These are phyloP conservation scores for Globisporangium splendens DNA, from an alignment of 352 stramenopile genomes.

Conservation along the genomic window DNA sequence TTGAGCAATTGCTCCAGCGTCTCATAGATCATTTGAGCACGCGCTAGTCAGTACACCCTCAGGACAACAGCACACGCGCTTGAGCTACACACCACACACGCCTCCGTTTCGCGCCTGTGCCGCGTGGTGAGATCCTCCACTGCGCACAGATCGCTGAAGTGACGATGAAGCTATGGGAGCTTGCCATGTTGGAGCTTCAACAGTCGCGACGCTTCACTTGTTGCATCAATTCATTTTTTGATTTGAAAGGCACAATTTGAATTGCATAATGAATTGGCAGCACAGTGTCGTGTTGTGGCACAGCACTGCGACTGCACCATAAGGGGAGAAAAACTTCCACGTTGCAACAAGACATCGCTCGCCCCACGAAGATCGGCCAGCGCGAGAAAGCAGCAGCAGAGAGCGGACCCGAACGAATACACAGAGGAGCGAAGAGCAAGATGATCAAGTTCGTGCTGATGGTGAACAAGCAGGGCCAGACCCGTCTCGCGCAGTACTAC, in stretches of 20 bases:
- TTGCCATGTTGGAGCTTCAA: too few relatives aligned
- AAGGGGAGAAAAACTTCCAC: neutral
- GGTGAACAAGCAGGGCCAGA: conserved; percentile 99
- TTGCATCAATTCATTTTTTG: too few relatives aligned
- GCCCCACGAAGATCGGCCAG: neutral
- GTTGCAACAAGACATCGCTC: neutral
- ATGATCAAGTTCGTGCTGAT: conserved; percentile 97
- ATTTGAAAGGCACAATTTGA: too few relatives aligned
- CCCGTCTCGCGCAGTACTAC: conserved; percentile 99
- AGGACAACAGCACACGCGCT: too few relatives aligned
- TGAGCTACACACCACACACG: too few relatives aligned
- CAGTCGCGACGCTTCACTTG: too few relatives aligned
- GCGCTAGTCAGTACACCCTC: too few relatives aligned
- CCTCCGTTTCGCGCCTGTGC: too few relatives aligned
- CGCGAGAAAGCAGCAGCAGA: neutral
- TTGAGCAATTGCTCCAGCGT: conserved; percentile 46
- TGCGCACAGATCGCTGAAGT: too few relatives aligned
- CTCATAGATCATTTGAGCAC: conserved; percentile 41
- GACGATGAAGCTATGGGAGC: too few relatives aligned
- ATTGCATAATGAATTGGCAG: neutral
- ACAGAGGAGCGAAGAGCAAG: conserved; percentile 3
- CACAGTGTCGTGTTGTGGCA: neutral
- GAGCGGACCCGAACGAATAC: neutral
- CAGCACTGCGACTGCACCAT: neutral
- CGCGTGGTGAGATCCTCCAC: too few relatives aligned